A percentile compares a stretch with the other conserved stretches of the same genome.
Evolutionary conservation across 2,329 filamentous ascomycete species (phyloP).

Genomic region (Ustulina deusta): DNA sequence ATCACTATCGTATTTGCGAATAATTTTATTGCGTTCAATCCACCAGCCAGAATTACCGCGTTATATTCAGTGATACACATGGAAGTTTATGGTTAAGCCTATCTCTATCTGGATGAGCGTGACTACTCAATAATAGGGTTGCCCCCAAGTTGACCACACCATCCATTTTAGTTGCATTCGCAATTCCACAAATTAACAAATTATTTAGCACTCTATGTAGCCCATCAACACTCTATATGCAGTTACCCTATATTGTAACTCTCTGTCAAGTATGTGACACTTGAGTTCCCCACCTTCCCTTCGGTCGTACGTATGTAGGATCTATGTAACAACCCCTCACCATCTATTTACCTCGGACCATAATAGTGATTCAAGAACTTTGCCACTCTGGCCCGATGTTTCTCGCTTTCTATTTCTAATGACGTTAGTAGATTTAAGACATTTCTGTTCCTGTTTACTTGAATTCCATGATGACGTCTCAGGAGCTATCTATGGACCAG

Average conservation of each 20-base stretch:
- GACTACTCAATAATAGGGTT: not conserved
- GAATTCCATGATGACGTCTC: not conserved
- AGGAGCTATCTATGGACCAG: slow-evolving; percentile 8
- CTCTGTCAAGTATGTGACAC: not conserved
- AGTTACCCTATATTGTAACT: not conserved
- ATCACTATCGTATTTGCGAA: too few species aligned
- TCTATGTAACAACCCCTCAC: not conserved
- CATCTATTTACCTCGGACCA: too few species aligned
- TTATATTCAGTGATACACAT: too few species aligned
- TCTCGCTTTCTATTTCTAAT: too few species aligned
- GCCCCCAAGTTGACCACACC: not conserved
- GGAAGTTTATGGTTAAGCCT: too few species aligned
- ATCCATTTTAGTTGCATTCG: not conserved
- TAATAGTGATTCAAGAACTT: too few species aligned
- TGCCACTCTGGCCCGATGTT: too few species aligned
- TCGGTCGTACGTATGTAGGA: not conserved
- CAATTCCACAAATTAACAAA: not conserved
- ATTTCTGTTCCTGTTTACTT: not conserved
- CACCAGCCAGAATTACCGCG: too few species aligned
- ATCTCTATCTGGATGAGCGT: not conserved
- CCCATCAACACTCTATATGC: not conserved
- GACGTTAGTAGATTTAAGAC: too few species aligned
- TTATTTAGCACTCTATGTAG: not conserved
- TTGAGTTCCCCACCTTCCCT: not conserved
- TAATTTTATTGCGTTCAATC: too few species aligned